Evolutionary conservation across 176 grass and related monocot genomes (phyloP).

Genomic region (Triticum monococcum): DNA sequence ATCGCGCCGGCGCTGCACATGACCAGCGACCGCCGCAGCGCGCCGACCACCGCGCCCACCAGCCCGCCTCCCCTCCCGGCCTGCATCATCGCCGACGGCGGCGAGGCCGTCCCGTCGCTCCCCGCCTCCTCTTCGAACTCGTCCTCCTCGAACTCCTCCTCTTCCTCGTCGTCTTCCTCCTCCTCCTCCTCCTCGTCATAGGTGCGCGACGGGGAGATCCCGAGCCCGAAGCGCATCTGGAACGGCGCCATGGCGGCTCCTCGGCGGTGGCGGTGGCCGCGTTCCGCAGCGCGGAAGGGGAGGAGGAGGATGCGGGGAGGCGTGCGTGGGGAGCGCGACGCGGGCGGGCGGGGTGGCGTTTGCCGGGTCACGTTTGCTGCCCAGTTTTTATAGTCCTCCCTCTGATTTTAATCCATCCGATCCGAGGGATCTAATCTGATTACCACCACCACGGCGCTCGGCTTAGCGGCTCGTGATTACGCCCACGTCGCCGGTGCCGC

Average conservation of each 20-base stretch:
- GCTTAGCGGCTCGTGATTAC: not conserved
- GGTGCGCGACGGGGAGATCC: slow-evolving; percentile 46
- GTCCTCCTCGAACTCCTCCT: slow-evolving; percentile 25
- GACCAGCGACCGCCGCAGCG: slow-evolving; percentile 83
- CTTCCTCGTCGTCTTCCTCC: not conserved
- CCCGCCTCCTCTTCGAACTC: not conserved
- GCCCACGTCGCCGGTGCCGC: not conserved
- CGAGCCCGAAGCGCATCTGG: slow-evolving; percentile 64
- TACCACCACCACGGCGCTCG: not conserved
- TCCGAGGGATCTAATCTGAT: not conserved
- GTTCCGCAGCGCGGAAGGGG: not conserved
- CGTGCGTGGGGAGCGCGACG: not conserved
- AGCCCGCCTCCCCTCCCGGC: slow-evolving; percentile 51
- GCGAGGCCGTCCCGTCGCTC: slow-evolving; percentile 62
- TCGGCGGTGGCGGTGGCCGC: not conserved
- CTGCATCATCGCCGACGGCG: slow-evolving; percentile 50
- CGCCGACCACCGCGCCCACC: slow-evolving; percentile 58
- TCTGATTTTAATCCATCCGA: not conserved
- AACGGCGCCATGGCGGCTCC: slow-evolving; percentile 59
- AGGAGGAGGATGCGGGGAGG: not conserved
- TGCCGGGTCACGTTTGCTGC: slow-evolving; percentile 14
- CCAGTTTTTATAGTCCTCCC: slow-evolving; percentile 8
- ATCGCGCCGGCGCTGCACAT: slow-evolving; percentile 74
- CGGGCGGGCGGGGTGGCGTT: not conserved
- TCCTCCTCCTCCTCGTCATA: slow-evolving; percentile 47